Evolutionary conservation across 805 yeast genomes (phyloP).

Genomic region (Barnettozyma siamensis): DNA sequence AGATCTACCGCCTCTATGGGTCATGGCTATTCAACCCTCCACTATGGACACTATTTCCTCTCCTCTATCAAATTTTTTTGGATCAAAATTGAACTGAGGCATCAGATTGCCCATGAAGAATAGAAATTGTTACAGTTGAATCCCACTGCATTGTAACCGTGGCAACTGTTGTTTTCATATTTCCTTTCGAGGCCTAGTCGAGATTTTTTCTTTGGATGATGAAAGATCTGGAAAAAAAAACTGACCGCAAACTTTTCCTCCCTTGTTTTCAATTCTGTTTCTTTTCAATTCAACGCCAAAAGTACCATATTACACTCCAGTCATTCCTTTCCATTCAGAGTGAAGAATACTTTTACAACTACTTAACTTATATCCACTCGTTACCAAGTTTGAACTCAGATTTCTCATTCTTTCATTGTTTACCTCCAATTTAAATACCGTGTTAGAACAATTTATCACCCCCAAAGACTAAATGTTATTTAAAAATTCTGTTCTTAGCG

Average conservation of each 20-base stretch:
- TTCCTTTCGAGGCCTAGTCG: no score
- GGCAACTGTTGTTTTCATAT: background rate
- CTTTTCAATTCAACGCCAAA: background rate
- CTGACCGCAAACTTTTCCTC: conserved; percentile 5
- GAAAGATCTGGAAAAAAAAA: no score
- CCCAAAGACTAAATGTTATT: conserved; percentile 16
- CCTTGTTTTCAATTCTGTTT: background rate
- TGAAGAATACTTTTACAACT: conserved; percentile 9
- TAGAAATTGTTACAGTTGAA: no score
- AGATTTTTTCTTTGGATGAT: background rate
- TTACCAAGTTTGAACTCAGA: background rate
- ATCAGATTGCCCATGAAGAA: no score
- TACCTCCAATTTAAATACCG: background rate
- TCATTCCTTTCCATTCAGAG: conserved; percentile 28
- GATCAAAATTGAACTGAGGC: no score
- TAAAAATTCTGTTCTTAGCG: conserved; percentile 24
- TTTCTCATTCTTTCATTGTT: background rate
- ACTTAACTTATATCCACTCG: no score
- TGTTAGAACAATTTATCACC: background rate
- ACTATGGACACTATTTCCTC: no score
- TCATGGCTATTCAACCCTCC: no score
- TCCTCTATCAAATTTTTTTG: no score
- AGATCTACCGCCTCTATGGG: no score
- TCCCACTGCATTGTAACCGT: background rate
- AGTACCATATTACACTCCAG: conserved; percentile 21